A percentile compares a stretch with the other conserved stretches of the same genome.
Evolutionary conservation across 495 filamentous ascomycete species (phyloP).

Genomic region (Physcia stellaris): DNA sequence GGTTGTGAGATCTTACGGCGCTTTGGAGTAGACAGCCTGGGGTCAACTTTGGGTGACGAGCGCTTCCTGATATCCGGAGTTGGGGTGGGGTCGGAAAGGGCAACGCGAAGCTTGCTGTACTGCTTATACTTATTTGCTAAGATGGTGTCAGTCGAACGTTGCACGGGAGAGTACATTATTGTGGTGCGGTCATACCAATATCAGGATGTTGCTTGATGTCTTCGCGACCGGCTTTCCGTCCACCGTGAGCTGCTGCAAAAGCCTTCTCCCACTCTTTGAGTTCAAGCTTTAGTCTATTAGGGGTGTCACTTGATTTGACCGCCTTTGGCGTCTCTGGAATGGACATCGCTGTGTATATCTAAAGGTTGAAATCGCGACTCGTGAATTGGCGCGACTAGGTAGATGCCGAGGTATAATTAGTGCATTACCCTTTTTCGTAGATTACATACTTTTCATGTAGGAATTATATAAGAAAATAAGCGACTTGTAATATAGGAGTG

Average conservation of each 20-base stretch:
- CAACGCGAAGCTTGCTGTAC: conserved; percentile 61
- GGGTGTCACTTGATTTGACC: neutral
- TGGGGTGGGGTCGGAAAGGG: conserved; percentile 28
- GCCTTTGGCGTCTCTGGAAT: conserved; percentile 2
- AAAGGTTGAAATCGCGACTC: too few species aligned
- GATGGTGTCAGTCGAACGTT: conserved; percentile 1
- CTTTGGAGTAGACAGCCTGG: conserved; percentile 16
- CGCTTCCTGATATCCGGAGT: neutral
- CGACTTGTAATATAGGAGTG: too few species aligned
- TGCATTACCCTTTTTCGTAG: too few species aligned
- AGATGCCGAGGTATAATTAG: too few species aligned
- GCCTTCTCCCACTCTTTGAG: conserved; percentile 78
- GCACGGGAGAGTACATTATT: neutral
- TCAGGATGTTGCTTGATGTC: conserved; percentile 77
- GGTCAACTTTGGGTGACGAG: too few species aligned
- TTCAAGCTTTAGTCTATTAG: conserved; percentile 44
- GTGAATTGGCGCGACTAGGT: too few species aligned
- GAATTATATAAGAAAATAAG: too few species aligned
- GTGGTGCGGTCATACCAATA: conserved; percentile 46
- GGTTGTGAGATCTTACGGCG: conserved; percentile 7
- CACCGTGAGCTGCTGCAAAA: conserved; percentile 55
- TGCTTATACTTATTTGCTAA: conserved; percentile 82
- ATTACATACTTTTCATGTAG: too few species aligned
- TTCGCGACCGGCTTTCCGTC: conserved; percentile 63
- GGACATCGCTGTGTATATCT: too few species aligned